Evolutionary conservation across 2,329 filamentous ascomycete genomes (phyloP), one percentile per base, ranked within the genome.

Genomic region (Cytospora paraplurivora): DNA sequence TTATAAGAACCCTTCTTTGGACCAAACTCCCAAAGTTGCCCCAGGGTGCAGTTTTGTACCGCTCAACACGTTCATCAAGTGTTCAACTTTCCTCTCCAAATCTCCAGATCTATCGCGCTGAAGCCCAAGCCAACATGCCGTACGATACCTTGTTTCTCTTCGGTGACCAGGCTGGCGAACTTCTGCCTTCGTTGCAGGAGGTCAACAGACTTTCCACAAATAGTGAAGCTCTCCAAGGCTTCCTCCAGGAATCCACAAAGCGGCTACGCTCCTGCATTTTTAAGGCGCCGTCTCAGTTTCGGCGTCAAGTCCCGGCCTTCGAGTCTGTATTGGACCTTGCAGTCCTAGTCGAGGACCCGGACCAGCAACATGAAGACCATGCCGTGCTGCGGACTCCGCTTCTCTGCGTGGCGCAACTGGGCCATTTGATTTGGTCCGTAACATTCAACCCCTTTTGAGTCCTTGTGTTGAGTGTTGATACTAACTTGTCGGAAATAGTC

Each of bases 91-190:
- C n/a, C n/a, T n/a, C 4, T 12, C 17, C 17, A 3, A 15, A 11
- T 17, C 3, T 12, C 27, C 15, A 3, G 33, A 10, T 10, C 7
- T 54, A n/a, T 54, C 19, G 12, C 8, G 13, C 13, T 7, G n/a
- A 10, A 19, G 10, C 35, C 57, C 12, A 54, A 59, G 27, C 12
- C 41, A 62, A 47, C 32, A 65, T 65, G 63, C 50, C 59, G 10
- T 33, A 49, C 11, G 55, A 56, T 21, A 57, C 34, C n/a, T 51
- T 66, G 5, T 58, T 67, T 4, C 60, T 63, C n/a, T 63, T 67
- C 55, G 66, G 66, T n/a, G 66, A 67, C 49, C 61, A 65, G 37
- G 63, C 66, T 17, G 66, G 60, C 10, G 66, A 65, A 34, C 41
- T 63, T 41, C 35, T 67, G 6, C 66, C 66, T 4, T 47, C 66